Percentiles rank a stretch among this genome's conserved stretches.
Conservation (phyloP, 1,284 basidiomycete genomes). For the Fomitopsis schrenkii region DNA sequence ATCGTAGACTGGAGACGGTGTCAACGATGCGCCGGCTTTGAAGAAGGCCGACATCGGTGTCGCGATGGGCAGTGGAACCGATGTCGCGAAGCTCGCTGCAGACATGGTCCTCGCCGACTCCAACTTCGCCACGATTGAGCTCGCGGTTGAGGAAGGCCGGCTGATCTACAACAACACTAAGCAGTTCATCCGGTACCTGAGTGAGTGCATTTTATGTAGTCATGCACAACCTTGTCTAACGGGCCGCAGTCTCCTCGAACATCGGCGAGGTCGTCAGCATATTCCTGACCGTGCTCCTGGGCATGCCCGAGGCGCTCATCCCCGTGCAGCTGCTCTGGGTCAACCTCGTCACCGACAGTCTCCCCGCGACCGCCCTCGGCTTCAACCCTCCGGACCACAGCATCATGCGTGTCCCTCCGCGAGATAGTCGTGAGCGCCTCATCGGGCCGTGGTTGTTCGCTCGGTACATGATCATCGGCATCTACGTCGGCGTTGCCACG, state of each 20-base stretch:
- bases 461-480: slow-evolving; percentile 90
- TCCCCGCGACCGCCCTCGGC: slow-evolving; percentile 96
- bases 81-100: slow-evolving; percentile 96
- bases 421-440: slow-evolving; percentile 86
- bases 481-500: slow-evolving; percentile 92
- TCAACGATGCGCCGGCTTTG: slow-evolving; percentile 95
- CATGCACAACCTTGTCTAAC: slow-evolving; percentile 4
- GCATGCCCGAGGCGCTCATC: slow-evolving; percentile 98
- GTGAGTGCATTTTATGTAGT: slow-evolving; percentile 37
- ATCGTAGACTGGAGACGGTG: slow-evolving; percentile 82
- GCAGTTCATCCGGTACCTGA: slow-evolving; percentile 93
- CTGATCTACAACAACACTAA: slow-evolving; percentile 99
- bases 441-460: slow-evolving; percentile 94
- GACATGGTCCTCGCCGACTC: slow-evolving; percentile 94
- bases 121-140: slow-evolving; percentile 90
- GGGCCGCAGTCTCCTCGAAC: slow-evolving; percentile 85
- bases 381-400: slow-evolving; percentile 97
- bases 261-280: slow-evolving; percentile 99
- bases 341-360: slow-evolving; percentile 92
- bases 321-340: slow-evolving; percentile 98
- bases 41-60: slow-evolving; percentile 98
- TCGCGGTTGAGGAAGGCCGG: slow-evolving; percentile 95
- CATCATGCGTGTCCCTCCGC: slow-evolving; percentile 93
- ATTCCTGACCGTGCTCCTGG: slow-evolving; percentile 94
- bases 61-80: slow-evolving; percentile 98